Percentiles rank a stretch among this genome's conserved stretches.
These are phyloP conservation scores for Linnemannia exigua DNA, from an alignment of 192 early-diverging fungal species.

Conservation along the genomic window DNA sequence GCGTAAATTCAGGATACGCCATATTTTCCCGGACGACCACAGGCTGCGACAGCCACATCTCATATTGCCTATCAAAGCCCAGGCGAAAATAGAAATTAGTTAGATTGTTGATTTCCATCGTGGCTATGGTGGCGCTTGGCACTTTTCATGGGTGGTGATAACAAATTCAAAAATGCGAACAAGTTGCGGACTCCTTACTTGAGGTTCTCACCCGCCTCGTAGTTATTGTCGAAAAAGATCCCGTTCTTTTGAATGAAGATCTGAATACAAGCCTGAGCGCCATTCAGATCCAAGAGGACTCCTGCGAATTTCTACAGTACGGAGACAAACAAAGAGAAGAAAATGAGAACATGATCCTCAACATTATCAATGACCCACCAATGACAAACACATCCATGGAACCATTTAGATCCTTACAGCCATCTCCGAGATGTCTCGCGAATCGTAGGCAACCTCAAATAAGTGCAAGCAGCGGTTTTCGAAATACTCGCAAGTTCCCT, in stretches of 20 bases:
- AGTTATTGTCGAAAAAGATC: slow-evolving; percentile 86
- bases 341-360: neutral
- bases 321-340: slow-evolving; percentile 12
- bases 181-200: slow-evolving; percentile 37
- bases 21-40: slow-evolving; percentile 44
- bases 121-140: neutral
- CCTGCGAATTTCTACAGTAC: slow-evolving; percentile 68
- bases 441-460: slow-evolving; percentile 86
- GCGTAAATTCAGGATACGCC: slow-evolving; percentile 54
- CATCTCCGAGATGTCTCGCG: slow-evolving; percentile 75
- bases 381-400: neutral
- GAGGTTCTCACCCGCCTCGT: slow-evolving; percentile 67
- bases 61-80: slow-evolving; percentile 43
- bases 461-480: slow-evolving; percentile 78
- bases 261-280: slow-evolving; percentile 77
- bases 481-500: slow-evolving; percentile 84
- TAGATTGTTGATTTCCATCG: neutral
- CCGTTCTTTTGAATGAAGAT: slow-evolving; percentile 89
- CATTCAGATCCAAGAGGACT: slow-evolving; percentile 78
- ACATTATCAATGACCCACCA: neutral
- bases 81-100: neutral
- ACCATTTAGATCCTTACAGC: slow-evolving; percentile 42
- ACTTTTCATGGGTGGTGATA: too few relatives aligned
- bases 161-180: neutral
- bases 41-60: slow-evolving; percentile 46